These are phyloP conservation scores for Hura crepitans DNA, from an alignment of 441 rosid genomes.

Conservation along the genomic window DNA sequence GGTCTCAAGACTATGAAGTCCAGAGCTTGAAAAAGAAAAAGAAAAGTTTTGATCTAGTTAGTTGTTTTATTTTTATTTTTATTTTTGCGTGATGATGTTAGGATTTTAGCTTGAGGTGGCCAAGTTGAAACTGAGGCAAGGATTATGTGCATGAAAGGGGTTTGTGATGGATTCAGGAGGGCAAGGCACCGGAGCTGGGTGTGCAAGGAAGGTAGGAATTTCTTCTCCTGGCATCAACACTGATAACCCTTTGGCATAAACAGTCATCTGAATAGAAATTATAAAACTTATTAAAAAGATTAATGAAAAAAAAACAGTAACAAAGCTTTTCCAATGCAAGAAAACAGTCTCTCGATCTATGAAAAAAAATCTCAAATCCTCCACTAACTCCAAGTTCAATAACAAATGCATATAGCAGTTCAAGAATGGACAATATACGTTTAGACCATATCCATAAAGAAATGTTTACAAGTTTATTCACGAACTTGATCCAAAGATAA, in stretches of 20 bases:
- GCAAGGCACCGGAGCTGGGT: conserved; percentile 55
- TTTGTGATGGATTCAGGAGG: conserved; percentile 35
- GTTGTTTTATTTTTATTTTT: not conserved
- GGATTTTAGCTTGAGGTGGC: conserved; percentile 22
- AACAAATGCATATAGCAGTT: no score
- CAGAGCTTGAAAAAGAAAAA: not conserved
- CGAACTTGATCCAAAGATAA: no score
- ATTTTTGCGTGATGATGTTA: not conserved
- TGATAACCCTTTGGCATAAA: conserved; percentile 69
- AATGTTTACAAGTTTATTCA: no score
- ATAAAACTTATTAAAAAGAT: not conserved
- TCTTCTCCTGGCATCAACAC: conserved; percentile 93
- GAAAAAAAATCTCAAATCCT: not conserved
- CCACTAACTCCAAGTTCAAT: no score
- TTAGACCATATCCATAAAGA: no score
- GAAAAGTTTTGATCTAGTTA: conserved; percentile 1
- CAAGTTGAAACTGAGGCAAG: conserved; percentile 4
- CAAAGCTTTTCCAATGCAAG: not conserved
- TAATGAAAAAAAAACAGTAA: not conserved
- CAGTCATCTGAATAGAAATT: conserved; percentile 50
- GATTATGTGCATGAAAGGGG: conserved; percentile 28
- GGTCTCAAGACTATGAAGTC: not conserved
- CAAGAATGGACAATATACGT: no score
- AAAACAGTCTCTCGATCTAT: not conserved
- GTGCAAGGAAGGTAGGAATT: conserved; percentile 76